A percentile compares a stretch with the other conserved stretches of the same genome.
These are phyloP conservation scores for Laguncularia racemosa DNA, from an alignment of 345 rosid genomes.

Conservation along the genomic window DNA sequence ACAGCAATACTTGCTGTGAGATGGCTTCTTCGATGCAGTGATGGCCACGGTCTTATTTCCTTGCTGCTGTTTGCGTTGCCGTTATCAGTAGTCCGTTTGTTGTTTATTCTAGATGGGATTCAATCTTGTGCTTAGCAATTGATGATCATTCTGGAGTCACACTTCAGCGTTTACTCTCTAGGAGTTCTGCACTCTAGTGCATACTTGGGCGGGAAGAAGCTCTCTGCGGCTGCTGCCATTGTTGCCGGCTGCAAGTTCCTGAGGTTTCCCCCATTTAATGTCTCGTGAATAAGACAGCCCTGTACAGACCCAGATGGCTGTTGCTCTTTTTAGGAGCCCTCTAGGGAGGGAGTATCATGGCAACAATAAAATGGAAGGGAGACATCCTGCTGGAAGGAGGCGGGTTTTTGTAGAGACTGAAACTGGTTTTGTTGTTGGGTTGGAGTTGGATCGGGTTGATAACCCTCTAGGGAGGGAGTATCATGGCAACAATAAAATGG, in stretches of 20 bases:
- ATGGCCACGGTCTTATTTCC: constrained; percentile 5
- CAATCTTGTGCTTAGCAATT: constrained; percentile 22
- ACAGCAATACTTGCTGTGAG: background rate
- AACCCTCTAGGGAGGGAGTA: constrained; percentile 63
- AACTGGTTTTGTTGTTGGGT: constrained; percentile 93
- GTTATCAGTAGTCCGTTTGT: constrained; percentile 1
- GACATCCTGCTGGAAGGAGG: constrained; percentile 68
- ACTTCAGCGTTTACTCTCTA: constrained; percentile 12
- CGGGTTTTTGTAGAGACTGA: constrained; percentile 93
- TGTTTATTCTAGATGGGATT: constrained; percentile 12
- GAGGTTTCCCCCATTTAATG: constrained; percentile 49
- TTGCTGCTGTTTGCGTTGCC: background rate
- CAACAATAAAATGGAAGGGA: constrained; percentile 52
- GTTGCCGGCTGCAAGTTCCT: constrained; percentile 23
- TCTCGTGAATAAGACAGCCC: constrained; percentile 88
- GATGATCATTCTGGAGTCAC: constrained; percentile 34
- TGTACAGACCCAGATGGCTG: constrained; percentile 96
- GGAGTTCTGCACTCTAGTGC: constrained; percentile 35
- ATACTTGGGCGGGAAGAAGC: constrained; percentile 34
- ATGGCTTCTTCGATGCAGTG: constrained; percentile 24
- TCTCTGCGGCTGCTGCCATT: constrained; percentile 37
- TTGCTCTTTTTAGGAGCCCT: constrained; percentile 70
- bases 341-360: constrained; percentile 57
- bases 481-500: constrained; percentile 42
- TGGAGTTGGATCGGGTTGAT: constrained; percentile 97